Conservation (phyloP, 2,329 filamentous ascomycete species). For the Ceratocystis variospora region DNA sequence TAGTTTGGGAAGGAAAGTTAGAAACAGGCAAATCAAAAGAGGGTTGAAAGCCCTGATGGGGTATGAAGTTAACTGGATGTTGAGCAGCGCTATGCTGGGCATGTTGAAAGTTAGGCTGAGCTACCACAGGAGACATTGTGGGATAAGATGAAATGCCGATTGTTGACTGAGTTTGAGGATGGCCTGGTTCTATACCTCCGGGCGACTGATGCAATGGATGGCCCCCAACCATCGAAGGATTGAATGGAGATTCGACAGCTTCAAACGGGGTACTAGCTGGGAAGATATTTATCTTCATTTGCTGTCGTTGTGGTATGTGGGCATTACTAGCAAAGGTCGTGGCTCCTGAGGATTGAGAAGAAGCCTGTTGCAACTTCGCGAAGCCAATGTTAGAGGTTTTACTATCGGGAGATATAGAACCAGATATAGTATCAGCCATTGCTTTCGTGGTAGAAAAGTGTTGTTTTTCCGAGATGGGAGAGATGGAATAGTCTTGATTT, state of each 20-base stretch:
- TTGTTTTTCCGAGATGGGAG: constrained; percentile 29
- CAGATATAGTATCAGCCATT: not conserved
- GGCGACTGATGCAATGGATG: constrained; percentile 13
- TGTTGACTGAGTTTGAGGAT: constrained; percentile 12
- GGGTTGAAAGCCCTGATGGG: constrained; percentile 47
- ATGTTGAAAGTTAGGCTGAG: constrained; percentile 34
- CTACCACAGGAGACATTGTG: constrained; percentile 39
- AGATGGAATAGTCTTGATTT: constrained; percentile 23
- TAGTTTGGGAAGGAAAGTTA: constrained; percentile 31
- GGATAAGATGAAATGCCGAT: constrained; percentile 33
- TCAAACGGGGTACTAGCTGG: constrained; percentile 16
- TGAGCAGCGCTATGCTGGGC: constrained; percentile 29
- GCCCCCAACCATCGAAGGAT: constrained; percentile 4
- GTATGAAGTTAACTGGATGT: constrained; percentile 39
- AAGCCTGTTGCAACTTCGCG: constrained; percentile 25
- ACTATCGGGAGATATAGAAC: constrained; percentile 35
- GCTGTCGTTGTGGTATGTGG: constrained; percentile 6
- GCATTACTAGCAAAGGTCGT: not conserved
- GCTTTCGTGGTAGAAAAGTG: not conserved
- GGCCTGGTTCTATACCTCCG: constrained; percentile 7
- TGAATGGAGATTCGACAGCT: constrained; percentile 17
- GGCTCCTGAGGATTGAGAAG: not conserved
- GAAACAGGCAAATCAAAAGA: constrained; percentile 47
- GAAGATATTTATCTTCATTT: constrained; percentile 20
- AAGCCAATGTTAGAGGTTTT: constrained; percentile 33